Evolutionary conservation across 2,329 filamentous ascomycete species (phyloP).

Genomic region (Ilyonectria robusta): DNA sequence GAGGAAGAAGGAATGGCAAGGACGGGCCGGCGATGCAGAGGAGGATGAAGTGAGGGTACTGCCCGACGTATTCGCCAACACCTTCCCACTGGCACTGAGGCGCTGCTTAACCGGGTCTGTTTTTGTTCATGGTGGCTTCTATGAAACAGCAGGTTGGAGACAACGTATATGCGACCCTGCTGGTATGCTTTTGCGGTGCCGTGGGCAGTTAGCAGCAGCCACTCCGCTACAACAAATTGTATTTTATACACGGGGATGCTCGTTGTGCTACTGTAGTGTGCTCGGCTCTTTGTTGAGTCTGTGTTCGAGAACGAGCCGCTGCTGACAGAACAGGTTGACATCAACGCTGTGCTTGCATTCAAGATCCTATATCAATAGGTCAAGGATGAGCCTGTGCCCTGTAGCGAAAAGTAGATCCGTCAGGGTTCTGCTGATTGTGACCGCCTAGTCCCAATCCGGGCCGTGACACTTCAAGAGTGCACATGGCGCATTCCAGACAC

Average conservation of each 20-base stretch:
- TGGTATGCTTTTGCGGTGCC: constrained; percentile 30
- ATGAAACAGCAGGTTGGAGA: constrained; percentile 28
- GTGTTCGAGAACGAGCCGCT: constrained; percentile 11
- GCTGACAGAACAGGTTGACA: constrained; percentile 17
- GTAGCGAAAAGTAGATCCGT: too few species aligned
- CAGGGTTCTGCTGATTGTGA: too few species aligned
- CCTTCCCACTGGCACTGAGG: too few species aligned
- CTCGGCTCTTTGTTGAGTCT: constrained; percentile 27
- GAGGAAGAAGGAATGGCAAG: neutral
- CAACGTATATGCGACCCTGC: constrained; percentile 30
- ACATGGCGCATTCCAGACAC: too few species aligned
- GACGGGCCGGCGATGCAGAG: neutral
- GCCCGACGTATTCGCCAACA: neutral
- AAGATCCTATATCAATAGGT: too few species aligned
- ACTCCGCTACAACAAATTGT: constrained; percentile 22
- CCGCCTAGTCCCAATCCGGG: too few species aligned
- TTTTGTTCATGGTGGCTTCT: constrained; percentile 28
- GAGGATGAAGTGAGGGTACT: too few species aligned
- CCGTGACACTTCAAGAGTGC: too few species aligned
- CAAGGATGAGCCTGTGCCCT: too few species aligned
- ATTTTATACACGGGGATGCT: constrained; percentile 25
- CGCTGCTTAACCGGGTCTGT: constrained; percentile 22
- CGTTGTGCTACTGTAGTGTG: constrained; percentile 20
- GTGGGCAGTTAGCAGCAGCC: constrained; percentile 12
- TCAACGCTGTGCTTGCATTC: constrained; percentile 21